Conservation (phyloP, 495 filamentous ascomycete genomes). For the Aspergillus nanangensis region DNA sequence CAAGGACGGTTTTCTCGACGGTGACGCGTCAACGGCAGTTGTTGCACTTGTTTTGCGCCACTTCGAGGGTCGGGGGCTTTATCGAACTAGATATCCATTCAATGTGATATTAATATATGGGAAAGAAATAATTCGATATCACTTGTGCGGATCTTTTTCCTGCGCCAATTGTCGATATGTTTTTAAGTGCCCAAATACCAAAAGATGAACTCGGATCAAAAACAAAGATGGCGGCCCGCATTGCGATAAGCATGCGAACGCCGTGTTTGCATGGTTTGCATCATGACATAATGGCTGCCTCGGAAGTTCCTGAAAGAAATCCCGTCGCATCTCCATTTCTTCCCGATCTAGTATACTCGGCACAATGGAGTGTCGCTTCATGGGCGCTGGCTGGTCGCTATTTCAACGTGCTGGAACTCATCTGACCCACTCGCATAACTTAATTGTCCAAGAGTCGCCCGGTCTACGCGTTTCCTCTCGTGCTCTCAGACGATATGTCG, state of each 20-base stretch:
- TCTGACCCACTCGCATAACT: background rate
- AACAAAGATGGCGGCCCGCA: background rate
- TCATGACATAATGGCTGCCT: slow-evolving; percentile 29
- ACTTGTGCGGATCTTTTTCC: too few relatives aligned
- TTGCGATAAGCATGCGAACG: background rate
- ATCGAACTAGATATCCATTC: too few relatives aligned
- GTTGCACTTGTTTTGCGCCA: slow-evolving; percentile 56
- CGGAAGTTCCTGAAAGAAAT: slow-evolving; percentile 8
- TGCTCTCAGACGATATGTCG: slow-evolving; percentile 15
- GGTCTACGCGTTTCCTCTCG: background rate
- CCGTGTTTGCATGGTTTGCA: slow-evolving; percentile 42
- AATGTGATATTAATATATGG: too few relatives aligned
- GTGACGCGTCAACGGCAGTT: slow-evolving; percentile 29
- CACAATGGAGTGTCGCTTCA: slow-evolving; percentile 30
- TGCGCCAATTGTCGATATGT: too few relatives aligned
- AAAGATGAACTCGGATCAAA: too few relatives aligned
- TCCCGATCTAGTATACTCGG: background rate
- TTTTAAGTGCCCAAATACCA: too few relatives aligned
- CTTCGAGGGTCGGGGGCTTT: slow-evolving; percentile 38
- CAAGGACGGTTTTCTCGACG: too few relatives aligned
- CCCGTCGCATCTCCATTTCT: slow-evolving; percentile 2
- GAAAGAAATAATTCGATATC: too few relatives aligned
- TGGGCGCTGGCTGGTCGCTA: slow-evolving; percentile 16
- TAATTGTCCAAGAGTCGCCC: background rate
- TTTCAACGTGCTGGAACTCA: slow-evolving; percentile 1